These are phyloP conservation scores for Penicillium sp. DNA, from an alignment of 2,329 filamentous ascomycete species.

Conservation along the genomic window DNA sequence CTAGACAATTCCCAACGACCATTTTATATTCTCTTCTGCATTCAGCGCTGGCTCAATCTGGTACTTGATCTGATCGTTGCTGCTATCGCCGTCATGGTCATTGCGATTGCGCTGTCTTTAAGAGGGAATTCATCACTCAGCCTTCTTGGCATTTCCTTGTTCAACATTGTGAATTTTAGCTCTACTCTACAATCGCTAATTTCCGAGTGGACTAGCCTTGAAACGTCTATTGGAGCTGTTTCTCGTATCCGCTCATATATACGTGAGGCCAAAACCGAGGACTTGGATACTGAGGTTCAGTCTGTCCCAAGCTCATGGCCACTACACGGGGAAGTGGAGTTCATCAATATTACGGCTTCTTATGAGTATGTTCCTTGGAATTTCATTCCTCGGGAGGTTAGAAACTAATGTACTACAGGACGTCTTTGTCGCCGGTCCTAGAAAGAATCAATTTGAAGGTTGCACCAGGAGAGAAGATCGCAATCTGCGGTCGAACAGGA, in stretches of 20 bases:
- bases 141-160: constrained; percentile 20
- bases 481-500: constrained; percentile 32
- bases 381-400: background rate
- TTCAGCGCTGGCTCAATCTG: constrained; percentile 44
- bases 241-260: constrained; percentile 49
- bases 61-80: constrained; percentile 26
- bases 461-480: constrained; percentile 28
- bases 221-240: constrained; percentile 24
- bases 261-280: constrained; percentile 39
- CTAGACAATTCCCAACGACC: constrained; percentile 45
- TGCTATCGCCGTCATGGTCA: constrained; percentile 21
- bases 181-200: constrained; percentile 17
- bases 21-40: constrained; percentile 46
- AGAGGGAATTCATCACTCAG: constrained; percentile 11
- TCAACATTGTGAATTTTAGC: constrained; percentile 26
- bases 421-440: constrained; percentile 15
- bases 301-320: constrained; percentile 32
- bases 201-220: constrained; percentile 18
- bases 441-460: constrained; percentile 22
- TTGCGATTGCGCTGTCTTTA: constrained; percentile 20
- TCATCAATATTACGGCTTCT: constrained; percentile 37
- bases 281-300: constrained; percentile 23
- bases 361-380: constrained; percentile 30
- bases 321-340: constrained; percentile 35
- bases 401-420: constrained; percentile 1